These are phyloP conservation scores for Farysia itapuensis DNA, from an alignment of 1,284 basidiomycete species.

Conservation along the genomic window DNA sequence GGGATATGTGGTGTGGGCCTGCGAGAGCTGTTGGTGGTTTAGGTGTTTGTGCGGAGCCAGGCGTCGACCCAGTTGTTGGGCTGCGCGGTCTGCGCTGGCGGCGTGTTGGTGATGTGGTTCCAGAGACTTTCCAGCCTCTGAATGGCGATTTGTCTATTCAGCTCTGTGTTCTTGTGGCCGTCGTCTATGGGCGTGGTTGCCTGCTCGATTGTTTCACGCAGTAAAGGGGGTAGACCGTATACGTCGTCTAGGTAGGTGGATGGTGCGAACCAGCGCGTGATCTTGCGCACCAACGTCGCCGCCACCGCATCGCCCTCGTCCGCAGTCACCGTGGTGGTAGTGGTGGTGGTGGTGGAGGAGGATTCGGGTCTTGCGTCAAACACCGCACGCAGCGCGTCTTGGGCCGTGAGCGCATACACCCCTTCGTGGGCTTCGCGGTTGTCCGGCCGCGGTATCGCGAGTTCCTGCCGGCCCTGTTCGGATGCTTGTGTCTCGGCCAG, in stretches of 20 bases:
- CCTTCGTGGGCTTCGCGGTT: constrained; percentile 10
- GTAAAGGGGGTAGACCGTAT: constrained; percentile 7
- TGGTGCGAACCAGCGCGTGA: constrained; percentile 12
- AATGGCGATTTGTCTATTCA: constrained; percentile 17
- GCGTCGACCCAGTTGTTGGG: constrained; percentile 16
- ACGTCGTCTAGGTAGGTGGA: constrained; percentile 22
- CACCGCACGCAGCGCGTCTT: constrained; percentile 8
- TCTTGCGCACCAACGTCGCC: constrained; percentile 5
- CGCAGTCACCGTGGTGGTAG: not conserved
- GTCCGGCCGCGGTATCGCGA: constrained; percentile 16
- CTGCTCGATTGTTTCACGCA: constrained; percentile 19
- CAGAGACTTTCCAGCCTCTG: constrained; percentile 26
- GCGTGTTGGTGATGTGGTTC: constrained; percentile 13
- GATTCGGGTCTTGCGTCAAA: constrained; percentile 5
- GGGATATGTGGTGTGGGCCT: not conserved
- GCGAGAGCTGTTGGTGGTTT: too few species aligned
- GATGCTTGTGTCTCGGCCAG: constrained; percentile 17
- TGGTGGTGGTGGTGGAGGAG: not conserved
- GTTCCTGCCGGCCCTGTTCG: constrained; percentile 8
- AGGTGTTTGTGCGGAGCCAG: constrained; percentile 18
- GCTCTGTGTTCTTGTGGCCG: not conserved
- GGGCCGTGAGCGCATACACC: constrained; percentile 21
- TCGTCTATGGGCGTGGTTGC: not conserved
- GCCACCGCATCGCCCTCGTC: not conserved
- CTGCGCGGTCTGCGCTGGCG: not conserved